Base-by-base conservation (phyloP, 306 rosid species). In the Adenanthera pavonina region DNA sequence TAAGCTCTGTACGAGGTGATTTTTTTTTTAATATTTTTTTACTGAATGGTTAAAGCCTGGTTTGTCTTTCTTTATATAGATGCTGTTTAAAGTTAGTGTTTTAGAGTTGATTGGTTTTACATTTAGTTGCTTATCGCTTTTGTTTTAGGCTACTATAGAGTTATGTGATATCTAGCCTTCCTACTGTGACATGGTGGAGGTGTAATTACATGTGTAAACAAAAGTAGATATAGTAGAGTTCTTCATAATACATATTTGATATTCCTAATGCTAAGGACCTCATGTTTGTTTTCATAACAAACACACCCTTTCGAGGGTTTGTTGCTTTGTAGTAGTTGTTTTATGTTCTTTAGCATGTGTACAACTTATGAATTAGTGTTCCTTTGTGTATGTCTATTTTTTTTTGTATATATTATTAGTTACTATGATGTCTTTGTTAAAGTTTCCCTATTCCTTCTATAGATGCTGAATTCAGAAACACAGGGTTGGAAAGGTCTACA, bases 401-500 rank as follows among this genome's bases (percentile, higher is more conserved):
- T n/a, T 3, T 46, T 46, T 5, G 12, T 46, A 48, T 25, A 44
- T 19, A n/a, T 60, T 59, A 66, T 75, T 61, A 20, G 41, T 20
- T 64, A 25, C 72, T 73, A 10, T 14, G 47, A 36, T 73, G 36
- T 20, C 69, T 80, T 17, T 43, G 74, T 19, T 66, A 48, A 46
- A 56, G 7, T 20, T 47, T 48, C 65, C 17, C 2, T 14, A 1
- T 34, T 51, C 5, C 49, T 67, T 76, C 52, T 71, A 17, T 69
- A 92, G 98, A 96, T 88, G 90, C 94, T 20, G 97, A 91, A 84
- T 92, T 96, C 82, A 86, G 90, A 90, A 84, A 92, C 76, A 94
- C 98, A 1, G 99, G 99, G 72, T 80, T 96, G 86, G 99, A 96
- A 91, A 94, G 99, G 88, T 94, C 98, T 72, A 92, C 81, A 59